These are phyloP conservation scores for Mucor mucedo DNA, from an alignment of 371 early-diverging fungal species.

Conservation along the genomic window DNA sequence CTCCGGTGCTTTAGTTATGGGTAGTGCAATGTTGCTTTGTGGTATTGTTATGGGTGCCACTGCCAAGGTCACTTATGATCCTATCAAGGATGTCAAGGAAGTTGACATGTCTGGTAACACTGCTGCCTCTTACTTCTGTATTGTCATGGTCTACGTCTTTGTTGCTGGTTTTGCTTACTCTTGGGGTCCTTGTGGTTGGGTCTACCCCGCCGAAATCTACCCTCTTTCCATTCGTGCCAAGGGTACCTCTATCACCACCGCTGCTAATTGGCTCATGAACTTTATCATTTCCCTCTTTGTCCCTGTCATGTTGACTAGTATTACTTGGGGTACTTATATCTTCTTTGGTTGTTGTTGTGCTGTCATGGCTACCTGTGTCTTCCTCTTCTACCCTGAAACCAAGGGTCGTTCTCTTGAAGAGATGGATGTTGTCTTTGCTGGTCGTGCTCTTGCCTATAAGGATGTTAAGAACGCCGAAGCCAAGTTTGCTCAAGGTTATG, in stretches of 20 bases:
- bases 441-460: constrained; percentile 30
- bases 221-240: constrained; percentile 56
- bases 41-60: constrained; percentile 53
- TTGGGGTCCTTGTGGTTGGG: constrained; percentile 61
- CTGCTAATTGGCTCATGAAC: constrained; percentile 73
- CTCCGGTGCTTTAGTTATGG: constrained; percentile 51
- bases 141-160: constrained; percentile 58
- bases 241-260: constrained; percentile 59
- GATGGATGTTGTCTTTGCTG: constrained; percentile 61
- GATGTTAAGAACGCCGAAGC: constrained; percentile 18
- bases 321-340: constrained; percentile 62
- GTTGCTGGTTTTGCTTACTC: constrained; percentile 57
- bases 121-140: constrained; percentile 50
- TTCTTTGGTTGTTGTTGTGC: constrained; percentile 63
- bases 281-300: constrained; percentile 51
- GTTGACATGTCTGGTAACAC: constrained; percentile 44
- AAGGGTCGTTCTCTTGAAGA: constrained; percentile 66
- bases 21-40: constrained; percentile 46
- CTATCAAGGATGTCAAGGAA: constrained; percentile 20
- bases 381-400: constrained; percentile 61
- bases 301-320: constrained; percentile 47
- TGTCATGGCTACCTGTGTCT: constrained; percentile 41
- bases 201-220: constrained; percentile 73
- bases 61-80: constrained; percentile 17
- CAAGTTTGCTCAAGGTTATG: not conserved